Evolutionary conservation across 352 stramenopile genomes (phyloP), one percentile per base, ranked within the genome.

Genomic region (Phytopythium oedochilum): DNA sequence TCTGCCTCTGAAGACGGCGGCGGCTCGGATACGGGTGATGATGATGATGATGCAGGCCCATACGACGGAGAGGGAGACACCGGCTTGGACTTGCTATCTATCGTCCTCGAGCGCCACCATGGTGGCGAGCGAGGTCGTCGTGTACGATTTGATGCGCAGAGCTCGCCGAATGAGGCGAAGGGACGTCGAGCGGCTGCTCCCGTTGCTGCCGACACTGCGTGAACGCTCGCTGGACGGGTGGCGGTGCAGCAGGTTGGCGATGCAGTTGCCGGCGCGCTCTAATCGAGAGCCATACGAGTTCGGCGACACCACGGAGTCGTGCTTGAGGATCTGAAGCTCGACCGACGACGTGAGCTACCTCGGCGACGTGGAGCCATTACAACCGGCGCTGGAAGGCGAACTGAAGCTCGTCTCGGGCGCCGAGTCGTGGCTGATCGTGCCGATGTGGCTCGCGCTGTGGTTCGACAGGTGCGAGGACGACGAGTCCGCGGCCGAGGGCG

Each of bases 91-190:
- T 26, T 26, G n/a, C 12, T 42, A 18, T n/a, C n/a, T n/a, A n/a
- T 44, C 38, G n/a, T 44, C n/a, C 28, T 52, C 45, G 61, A 34
- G 55, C 66, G 53, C n/a, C n/a, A n/a, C 49, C 68, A 53, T 59
- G 62, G 29, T 70, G 70, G 61, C 75, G 82, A 26, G 76, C 70
- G 46, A 89, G 26, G 38, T 89, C 79, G 28, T 89, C 75, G 15
- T 66, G 68, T 18, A 88, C 71, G 40, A 90, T 84, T 54, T 90
- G 79, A 55, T 71, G 79, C 25, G 87, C 76, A 0, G 79, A 17
- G 1, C 25, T 15, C 14, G 28, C n/a, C 14, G 26, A n/a, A 26
- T 22, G 10, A 0, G 45, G 26, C 14, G 26, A 28, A 28, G 29
- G 7, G 25, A 38, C n/a, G 45, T 52, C 29, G 26, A 52, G 10